phyloP scores from a whole-genome alignment of 306 rosid genomes.

The Urtica urens region DNA sequence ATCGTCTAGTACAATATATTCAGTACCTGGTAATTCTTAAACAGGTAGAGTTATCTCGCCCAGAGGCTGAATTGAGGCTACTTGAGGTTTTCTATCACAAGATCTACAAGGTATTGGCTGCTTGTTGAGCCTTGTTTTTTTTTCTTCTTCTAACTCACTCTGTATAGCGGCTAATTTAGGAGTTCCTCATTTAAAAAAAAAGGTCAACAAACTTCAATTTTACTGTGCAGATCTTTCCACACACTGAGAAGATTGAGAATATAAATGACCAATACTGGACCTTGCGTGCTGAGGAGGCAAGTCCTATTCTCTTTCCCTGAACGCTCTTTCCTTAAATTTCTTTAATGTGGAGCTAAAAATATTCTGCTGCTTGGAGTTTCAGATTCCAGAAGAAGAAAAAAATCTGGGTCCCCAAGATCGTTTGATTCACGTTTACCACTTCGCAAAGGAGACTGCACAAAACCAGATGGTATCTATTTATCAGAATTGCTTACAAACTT shows the following conservation, averaged over 20 bases:
- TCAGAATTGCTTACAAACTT: no score
- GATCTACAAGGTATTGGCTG: constrained; percentile 66
- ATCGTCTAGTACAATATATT: background rate
- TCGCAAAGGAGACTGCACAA: constrained; percentile 57
- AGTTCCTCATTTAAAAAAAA: no score
- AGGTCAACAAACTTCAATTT: no score
- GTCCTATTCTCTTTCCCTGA: background rate
- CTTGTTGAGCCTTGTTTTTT: background rate
- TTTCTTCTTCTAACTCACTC: no score
- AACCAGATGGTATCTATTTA: constrained; percentile 47
- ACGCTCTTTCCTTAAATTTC: background rate
- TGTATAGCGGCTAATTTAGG: no score
- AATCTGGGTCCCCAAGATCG: constrained; percentile 62
- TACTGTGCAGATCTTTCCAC: constrained; percentile 48
- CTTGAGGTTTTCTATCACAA: constrained; percentile 92
- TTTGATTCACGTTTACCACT: constrained; percentile 85
- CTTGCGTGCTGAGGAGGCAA: constrained; percentile 72
- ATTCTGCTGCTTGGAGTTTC: constrained; percentile 4
- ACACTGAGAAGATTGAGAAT: constrained; percentile 53
- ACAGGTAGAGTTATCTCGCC: constrained; percentile 87
- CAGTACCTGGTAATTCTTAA: constrained; percentile 3
- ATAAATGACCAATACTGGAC: constrained; percentile 84
- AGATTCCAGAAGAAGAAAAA: constrained; percentile 89
- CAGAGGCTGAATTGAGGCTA: constrained; percentile 74
- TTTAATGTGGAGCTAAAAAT: constrained; percentile 7